Evolutionary conservation across 176 grass and related monocot species (phyloP).

Genomic region (Musa troglodytarum): DNA sequence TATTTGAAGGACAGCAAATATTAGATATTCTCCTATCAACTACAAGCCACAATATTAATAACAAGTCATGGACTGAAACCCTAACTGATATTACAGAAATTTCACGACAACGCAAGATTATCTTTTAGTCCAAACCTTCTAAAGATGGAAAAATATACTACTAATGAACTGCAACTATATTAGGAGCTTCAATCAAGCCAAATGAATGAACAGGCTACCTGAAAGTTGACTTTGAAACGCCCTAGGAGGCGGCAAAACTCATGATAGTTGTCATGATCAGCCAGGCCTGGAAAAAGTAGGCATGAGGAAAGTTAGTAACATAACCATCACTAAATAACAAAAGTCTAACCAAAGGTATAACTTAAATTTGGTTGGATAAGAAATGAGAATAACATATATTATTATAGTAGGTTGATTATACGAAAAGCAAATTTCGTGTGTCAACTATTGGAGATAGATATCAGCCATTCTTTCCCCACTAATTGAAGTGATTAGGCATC

Average conservation of each 20-base stretch:
- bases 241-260: conserved; percentile 94
- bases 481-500: no score
- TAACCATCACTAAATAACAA: neutral
- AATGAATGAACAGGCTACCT: conserved; percentile 34
- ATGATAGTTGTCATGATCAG: conserved; percentile 99
- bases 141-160: neutral
- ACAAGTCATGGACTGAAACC: neutral
- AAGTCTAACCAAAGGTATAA: neutral
- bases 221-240: conserved; percentile 97
- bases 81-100: neutral
- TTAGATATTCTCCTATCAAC: no score
- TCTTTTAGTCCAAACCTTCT: neutral
- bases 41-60: neutral
- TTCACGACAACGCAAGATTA: neutral
- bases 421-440: no score
- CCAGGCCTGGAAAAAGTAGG: conserved; percentile 52
- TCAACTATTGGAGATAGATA: no score
- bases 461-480: no score
- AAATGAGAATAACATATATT: no score
- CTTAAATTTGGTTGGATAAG: neutral
- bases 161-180: neutral
- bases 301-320: neutral
- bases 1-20: neutral
- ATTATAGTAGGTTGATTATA: no score
- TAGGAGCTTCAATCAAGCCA: conserved; percentile 13